Conservation (phyloP, 2,329 filamentous ascomycete genomes). For the Huntiella decipiens region DNA sequence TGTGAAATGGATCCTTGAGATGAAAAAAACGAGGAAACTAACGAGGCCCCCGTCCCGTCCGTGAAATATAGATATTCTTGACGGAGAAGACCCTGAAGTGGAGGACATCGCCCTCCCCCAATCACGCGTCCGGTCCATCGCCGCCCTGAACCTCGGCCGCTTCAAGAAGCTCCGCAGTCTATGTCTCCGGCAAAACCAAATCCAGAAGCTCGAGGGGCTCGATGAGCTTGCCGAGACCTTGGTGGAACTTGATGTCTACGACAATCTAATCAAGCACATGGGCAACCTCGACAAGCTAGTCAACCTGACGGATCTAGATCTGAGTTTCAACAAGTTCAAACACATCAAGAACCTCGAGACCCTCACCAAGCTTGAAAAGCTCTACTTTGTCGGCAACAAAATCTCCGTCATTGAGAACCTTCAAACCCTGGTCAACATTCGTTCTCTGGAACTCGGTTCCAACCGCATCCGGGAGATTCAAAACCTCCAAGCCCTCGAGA, state of each 20-base stretch:
- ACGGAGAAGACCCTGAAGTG: conserved; percentile 38
- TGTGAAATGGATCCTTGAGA: neutral
- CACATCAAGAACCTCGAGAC: conserved; percentile 82
- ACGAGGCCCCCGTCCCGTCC: neutral
- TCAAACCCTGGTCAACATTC: conserved; percentile 52
- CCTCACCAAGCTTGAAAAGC: conserved; percentile 56
- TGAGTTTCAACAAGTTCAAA: conserved; percentile 98
- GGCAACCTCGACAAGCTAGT: conserved; percentile 62
- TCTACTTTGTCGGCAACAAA: conserved; percentile 92
- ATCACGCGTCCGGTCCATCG: conserved; percentile 60
- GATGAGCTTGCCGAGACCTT: conserved; percentile 45
- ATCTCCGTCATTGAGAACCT: conserved; percentile 75
- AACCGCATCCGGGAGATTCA: conserved; percentile 82
- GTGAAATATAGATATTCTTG: conserved; percentile 34
- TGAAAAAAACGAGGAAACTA: neutral
- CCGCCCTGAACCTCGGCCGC: conserved; percentile 60
- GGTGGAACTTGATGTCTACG: conserved; percentile 81
- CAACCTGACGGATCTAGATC: conserved; percentile 60
- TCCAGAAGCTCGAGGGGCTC: conserved; percentile 63
- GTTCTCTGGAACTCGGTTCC: conserved; percentile 75
- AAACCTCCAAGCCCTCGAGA: conserved; percentile 59
- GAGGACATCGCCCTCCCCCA: conserved; percentile 85
- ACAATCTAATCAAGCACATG: conserved; percentile 82
- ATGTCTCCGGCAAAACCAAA: conserved; percentile 83
- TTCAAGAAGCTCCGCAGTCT: conserved; percentile 60